Evolutionary conservation across 202 grass and related monocot species (phyloP).

Genomic region (Thinopyrum obtusiflorum): DNA sequence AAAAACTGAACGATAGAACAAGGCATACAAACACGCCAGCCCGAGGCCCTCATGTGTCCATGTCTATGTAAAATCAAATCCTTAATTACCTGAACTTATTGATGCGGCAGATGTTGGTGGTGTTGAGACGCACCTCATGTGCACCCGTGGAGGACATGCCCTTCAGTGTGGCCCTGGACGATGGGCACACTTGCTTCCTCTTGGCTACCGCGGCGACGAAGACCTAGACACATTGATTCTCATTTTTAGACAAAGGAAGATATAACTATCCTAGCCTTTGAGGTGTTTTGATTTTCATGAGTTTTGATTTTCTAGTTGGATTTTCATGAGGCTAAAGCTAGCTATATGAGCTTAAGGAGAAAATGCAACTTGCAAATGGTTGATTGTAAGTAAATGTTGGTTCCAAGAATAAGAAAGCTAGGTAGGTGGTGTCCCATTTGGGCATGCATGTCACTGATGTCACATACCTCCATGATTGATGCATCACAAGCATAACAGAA

Average conservation of each 20-base stretch:
- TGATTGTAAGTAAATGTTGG: background rate
- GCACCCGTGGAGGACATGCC: background rate
- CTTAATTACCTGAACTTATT: slow-evolving; percentile 59
- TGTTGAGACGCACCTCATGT: slow-evolving; percentile 14
- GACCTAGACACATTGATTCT: slow-evolving; percentile 32
- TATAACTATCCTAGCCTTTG: background rate
- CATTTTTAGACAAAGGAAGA: background rate
- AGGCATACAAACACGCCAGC: too few species aligned
- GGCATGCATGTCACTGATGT: slow-evolving; percentile 6
- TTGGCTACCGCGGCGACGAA: slow-evolving; percentile 74
- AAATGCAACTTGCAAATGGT: background rate
- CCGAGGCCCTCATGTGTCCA: too few species aligned
- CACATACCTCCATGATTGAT: slow-evolving; percentile 30
- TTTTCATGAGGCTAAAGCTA: background rate
- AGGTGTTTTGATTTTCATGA: background rate
- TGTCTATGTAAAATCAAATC: too few species aligned
- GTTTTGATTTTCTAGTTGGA: too few species aligned
- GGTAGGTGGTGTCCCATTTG: background rate
- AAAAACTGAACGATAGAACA: too few species aligned
- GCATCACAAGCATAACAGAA: slow-evolving; percentile 22
- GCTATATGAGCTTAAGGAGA: background rate
- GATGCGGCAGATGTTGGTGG: slow-evolving; percentile 36
- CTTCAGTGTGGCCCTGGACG: slow-evolving; percentile 15
- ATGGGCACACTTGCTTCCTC: slow-evolving; percentile 79
- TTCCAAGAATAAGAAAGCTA: background rate